Conservation (phyloP, 805 yeast genomes). For the Kluyveromyces siamensis region DNA sequence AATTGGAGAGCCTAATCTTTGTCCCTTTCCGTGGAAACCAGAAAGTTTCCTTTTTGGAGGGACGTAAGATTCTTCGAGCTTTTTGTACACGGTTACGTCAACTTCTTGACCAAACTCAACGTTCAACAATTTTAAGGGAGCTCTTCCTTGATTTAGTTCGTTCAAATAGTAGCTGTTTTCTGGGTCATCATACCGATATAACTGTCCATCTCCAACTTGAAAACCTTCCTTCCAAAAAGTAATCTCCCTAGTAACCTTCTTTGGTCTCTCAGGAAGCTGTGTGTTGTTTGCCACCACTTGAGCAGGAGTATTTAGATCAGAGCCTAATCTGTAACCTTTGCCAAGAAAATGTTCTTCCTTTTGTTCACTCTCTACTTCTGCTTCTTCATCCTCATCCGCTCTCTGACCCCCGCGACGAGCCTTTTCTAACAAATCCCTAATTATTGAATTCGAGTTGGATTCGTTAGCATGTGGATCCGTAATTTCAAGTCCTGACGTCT, state of each 20-base stretch:
- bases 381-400: slow-evolving; percentile 24
- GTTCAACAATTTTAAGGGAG: slow-evolving; percentile 73
- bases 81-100: slow-evolving; percentile 76
- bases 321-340: slow-evolving; percentile 35
- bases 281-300: slow-evolving; percentile 26
- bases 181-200: slow-evolving; percentile 87
- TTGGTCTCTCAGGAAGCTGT: slow-evolving; percentile 20
- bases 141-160: slow-evolving; percentile 82
- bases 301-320: slow-evolving; percentile 26
- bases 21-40: slow-evolving; percentile 75
- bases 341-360: slow-evolving; percentile 33
- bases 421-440: slow-evolving; percentile 52
- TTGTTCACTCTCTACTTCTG: slow-evolving; percentile 29
- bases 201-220: slow-evolving; percentile 84
- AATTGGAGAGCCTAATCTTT: slow-evolving; percentile 81
- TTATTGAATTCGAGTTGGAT: slow-evolving; percentile 33
- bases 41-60: slow-evolving; percentile 56
- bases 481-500: slow-evolving; percentile 70
- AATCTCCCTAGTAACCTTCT: slow-evolving; percentile 66
- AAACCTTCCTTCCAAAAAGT: slow-evolving; percentile 97
- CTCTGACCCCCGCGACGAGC: slow-evolving; percentile 57
- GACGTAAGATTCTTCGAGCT: slow-evolving; percentile 68
- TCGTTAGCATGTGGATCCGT: slow-evolving; percentile 55
- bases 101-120: slow-evolving; percentile 90
- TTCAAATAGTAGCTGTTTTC: slow-evolving; percentile 68